A percentile compares a stretch with the other conserved stretches of the same genome.
Evolutionary conservation across 2,329 filamentous ascomycete species (phyloP).

Genomic region (Aspergillus puulaauensis): DNA sequence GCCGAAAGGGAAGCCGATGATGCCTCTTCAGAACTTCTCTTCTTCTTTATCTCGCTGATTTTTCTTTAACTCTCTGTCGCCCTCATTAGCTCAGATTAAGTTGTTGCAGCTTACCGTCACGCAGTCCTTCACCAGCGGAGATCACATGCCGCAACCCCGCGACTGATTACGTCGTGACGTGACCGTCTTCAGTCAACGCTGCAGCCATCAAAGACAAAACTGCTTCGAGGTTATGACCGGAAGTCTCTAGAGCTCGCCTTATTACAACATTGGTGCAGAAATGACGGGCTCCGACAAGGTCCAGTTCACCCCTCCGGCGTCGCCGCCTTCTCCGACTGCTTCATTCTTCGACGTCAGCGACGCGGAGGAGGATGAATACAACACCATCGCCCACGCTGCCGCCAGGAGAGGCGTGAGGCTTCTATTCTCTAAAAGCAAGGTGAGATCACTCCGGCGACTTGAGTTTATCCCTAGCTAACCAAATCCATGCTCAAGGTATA

Average conservation of each 20-base stretch:
- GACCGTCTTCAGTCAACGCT: neutral
- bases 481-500: constrained; percentile 66
- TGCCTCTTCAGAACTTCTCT: too few species aligned
- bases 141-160: constrained; percentile 14
- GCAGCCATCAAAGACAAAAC: neutral
- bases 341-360: constrained; percentile 97
- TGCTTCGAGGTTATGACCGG: neutral
- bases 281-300: constrained; percentile 31
- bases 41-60: too few species aligned
- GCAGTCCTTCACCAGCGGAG: neutral
- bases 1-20: too few species aligned
- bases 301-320: constrained; percentile 40
- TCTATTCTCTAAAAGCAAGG: constrained; percentile 95
- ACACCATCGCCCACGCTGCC: constrained; percentile 80
- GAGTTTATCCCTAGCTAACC: neutral
- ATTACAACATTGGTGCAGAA: neutral
- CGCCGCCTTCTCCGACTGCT: constrained; percentile 69
- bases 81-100: too few species aligned
- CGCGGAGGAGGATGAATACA: constrained; percentile 92
- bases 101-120: neutral
- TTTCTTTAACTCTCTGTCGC: too few species aligned
- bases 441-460: constrained; percentile 38
- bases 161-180: constrained; percentile 15
- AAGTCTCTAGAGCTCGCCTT: neutral
- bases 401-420: constrained; percentile 85